These are phyloP conservation scores for Coprinopsis cinerea DNA, from an alignment of 768 basidiomycete species.

Conservation along the genomic window DNA sequence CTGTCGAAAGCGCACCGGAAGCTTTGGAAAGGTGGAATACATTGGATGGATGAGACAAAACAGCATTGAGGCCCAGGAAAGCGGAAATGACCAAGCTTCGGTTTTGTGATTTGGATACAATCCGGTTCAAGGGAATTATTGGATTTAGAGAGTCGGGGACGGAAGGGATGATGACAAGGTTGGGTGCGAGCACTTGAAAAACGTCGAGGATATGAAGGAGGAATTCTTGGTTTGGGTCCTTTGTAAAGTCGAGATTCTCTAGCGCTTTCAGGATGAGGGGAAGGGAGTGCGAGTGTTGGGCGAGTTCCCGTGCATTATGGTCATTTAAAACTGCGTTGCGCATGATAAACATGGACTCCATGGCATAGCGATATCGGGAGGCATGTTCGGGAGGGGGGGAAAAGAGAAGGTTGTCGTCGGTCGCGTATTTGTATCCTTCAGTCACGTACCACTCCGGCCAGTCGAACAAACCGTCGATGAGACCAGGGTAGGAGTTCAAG, in stretches of 20 bases:
- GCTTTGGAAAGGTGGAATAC: slow-evolving; percentile 42
- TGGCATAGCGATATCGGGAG: slow-evolving; percentile 65
- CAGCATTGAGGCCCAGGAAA: slow-evolving; percentile 50
- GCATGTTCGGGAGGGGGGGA: slow-evolving; percentile 44
- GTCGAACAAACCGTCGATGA: slow-evolving; percentile 79
- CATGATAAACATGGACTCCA: slow-evolving; percentile 79
- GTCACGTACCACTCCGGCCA: slow-evolving; percentile 83
- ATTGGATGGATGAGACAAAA: slow-evolving; percentile 62
- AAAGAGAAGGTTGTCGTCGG: slow-evolving; percentile 45
- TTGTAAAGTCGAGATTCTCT: slow-evolving; percentile 49
- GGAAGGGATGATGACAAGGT: slow-evolving; percentile 29
- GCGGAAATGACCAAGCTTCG: slow-evolving; percentile 70
- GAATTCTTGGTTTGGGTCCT: slow-evolving; percentile 70
- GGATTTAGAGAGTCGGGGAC: slow-evolving; percentile 38
- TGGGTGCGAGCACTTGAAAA: slow-evolving; percentile 55
- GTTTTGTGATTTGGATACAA: slow-evolving; percentile 56
- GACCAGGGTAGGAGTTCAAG: slow-evolving; percentile 65
- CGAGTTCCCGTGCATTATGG: slow-evolving; percentile 57
- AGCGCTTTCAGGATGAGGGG: slow-evolving; percentile 63
- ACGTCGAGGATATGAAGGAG: slow-evolving; percentile 68
- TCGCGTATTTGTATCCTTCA: slow-evolving; percentile 46
- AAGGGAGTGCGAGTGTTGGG: slow-evolving; percentile 53
- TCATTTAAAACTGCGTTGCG: slow-evolving; percentile 79
- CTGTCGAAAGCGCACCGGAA: slow-evolving; percentile 55
- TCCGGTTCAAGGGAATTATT: slow-evolving; percentile 47